Evolutionary conservation across 306 rosid species (phyloP).

Genomic region (Neltuma alba): DNA sequence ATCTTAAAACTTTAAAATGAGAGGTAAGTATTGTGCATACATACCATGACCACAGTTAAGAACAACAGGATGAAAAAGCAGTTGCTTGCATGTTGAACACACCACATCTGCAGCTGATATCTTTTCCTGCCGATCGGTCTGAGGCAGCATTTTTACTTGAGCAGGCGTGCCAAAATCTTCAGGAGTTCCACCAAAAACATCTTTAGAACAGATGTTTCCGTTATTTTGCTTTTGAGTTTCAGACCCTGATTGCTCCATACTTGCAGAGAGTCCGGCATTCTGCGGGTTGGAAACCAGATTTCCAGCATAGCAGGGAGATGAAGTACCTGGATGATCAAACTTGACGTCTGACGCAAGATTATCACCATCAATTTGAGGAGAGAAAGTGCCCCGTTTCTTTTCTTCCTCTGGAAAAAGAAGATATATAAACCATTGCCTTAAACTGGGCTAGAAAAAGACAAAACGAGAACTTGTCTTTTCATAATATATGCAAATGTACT

Average conservation of each 20-base stretch:
- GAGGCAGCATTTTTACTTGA: constrained; percentile 35
- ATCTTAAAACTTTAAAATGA: constrained; percentile 28
- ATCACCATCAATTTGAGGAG: constrained; percentile 68
- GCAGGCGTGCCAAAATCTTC: constrained; percentile 34
- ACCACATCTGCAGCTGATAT: constrained; percentile 63
- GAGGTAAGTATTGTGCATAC: constrained; percentile 21
- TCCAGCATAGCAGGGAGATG: constrained; percentile 35
- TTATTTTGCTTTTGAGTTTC: constrained; percentile 28
- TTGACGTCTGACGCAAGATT: constrained; percentile 49
- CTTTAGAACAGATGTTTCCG: constrained; percentile 11
- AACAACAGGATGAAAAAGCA: constrained; percentile 73
- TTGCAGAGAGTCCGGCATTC: constrained; percentile 35
- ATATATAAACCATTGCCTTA: constrained; percentile 17
- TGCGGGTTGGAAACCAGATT: constrained; percentile 25
- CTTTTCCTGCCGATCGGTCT: constrained; percentile 36
- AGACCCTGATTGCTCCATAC: constrained; percentile 29
- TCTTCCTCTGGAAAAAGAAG: constrained; percentile 67
- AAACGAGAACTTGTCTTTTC: constrained; percentile 20
- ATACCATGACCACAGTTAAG: constrained; percentile 94
- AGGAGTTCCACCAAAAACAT: constrained; percentile 34
- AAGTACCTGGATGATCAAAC: constrained; percentile 36
- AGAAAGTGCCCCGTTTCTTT: constrained; percentile 40
- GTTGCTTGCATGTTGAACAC: constrained; percentile 70
- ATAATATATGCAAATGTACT: constrained; percentile 22
- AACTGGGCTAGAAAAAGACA: constrained; percentile 16